A percentile compares a stretch with the other conserved stretches of the same genome.
Conservation (phyloP, 1,284 basidiomycete genomes). For the Apiotrichum porosum region DNA sequence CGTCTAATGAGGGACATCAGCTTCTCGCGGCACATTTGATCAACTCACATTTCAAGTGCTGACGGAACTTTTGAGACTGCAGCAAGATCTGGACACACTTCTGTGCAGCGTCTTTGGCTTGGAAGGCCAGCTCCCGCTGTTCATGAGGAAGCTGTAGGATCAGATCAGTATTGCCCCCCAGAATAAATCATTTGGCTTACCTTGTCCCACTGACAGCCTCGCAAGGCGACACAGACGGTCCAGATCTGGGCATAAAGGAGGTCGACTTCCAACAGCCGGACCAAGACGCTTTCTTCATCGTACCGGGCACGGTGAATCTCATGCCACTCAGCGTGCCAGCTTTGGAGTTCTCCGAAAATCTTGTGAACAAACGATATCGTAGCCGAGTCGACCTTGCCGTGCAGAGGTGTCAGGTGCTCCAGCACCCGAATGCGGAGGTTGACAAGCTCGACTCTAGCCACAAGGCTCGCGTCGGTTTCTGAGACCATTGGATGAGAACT, state of each 20-base stretch:
- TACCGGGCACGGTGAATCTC: conserved; percentile 65
- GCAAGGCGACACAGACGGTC: conserved; percentile 84
- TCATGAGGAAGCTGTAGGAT: conserved; percentile 57
- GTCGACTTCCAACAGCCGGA: conserved; percentile 80
- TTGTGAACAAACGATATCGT: conserved; percentile 79
- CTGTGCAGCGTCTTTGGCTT: conserved; percentile 84
- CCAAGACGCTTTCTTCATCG: conserved; percentile 69
- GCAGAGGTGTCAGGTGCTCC: conserved; percentile 76
- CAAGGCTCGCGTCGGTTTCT: conserved; percentile 77
- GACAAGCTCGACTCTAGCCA: conserved; percentile 82
- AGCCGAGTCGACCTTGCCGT: conserved; percentile 77
- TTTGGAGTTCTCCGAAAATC: conserved; percentile 62
- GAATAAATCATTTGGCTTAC: conserved; percentile 58
- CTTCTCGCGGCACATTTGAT: background rate
- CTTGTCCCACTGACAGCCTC: conserved; percentile 88
- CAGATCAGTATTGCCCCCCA: background rate
- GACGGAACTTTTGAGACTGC: conserved; percentile 30
- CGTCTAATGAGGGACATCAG: conserved; percentile 57
- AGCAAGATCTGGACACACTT: conserved; percentile 60
- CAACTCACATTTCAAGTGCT: conserved; percentile 41
- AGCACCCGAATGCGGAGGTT: conserved; percentile 77
- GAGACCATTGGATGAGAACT: conserved; percentile 72
- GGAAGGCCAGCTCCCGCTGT: conserved; percentile 86
- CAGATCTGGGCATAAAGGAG: conserved; percentile 87
- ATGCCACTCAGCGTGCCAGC: conserved; percentile 84